phyloP scores from a whole-genome alignment of 2,329 filamentous ascomycete species.

The Paecilomyces niveus region DNA sequence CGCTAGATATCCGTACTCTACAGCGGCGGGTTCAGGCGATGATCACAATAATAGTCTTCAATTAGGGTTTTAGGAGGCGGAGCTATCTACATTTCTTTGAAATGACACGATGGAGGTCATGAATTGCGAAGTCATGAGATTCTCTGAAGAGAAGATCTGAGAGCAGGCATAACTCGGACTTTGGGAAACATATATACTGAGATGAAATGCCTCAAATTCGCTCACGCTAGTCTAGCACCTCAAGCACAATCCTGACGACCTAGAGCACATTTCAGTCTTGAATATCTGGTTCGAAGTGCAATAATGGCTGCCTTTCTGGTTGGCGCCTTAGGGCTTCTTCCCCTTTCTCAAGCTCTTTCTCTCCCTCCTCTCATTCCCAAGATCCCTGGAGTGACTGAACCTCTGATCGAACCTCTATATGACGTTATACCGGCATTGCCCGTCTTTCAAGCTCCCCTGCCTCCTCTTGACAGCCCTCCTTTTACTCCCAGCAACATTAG shows the following conservation, averaged over 20 bases:
- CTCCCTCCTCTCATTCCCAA: slow-evolving; percentile 52
- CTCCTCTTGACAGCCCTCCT: slow-evolving; percentile 47
- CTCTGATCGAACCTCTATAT: slow-evolving; percentile 28
- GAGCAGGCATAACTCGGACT: background rate
- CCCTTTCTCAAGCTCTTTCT: slow-evolving; percentile 17
- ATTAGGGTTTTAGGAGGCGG: background rate
- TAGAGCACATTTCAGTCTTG: background rate
- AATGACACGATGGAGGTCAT: background rate
- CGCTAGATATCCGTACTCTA: background rate
- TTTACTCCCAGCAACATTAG: slow-evolving; percentile 50
- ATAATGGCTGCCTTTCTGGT: slow-evolving; percentile 1
- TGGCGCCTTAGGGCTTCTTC: slow-evolving; percentile 8
- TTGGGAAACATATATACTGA: slow-evolving; percentile 1
- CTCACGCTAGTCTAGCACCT: background rate
- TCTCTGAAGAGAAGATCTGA: background rate
- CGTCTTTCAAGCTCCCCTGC: slow-evolving; percentile 54
- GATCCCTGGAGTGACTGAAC: slow-evolving; percentile 54
- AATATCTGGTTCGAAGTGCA: background rate
- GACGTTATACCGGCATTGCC: slow-evolving; percentile 48
- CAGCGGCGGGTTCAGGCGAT: background rate
- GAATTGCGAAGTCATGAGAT: background rate
- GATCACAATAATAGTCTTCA: background rate
- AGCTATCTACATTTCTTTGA: background rate
- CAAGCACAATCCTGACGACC: background rate
- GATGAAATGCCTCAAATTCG: slow-evolving; percentile 2